Evolutionary conservation across 306 rosid genomes (phyloP).

Genomic region (Fagus crenata): DNA sequence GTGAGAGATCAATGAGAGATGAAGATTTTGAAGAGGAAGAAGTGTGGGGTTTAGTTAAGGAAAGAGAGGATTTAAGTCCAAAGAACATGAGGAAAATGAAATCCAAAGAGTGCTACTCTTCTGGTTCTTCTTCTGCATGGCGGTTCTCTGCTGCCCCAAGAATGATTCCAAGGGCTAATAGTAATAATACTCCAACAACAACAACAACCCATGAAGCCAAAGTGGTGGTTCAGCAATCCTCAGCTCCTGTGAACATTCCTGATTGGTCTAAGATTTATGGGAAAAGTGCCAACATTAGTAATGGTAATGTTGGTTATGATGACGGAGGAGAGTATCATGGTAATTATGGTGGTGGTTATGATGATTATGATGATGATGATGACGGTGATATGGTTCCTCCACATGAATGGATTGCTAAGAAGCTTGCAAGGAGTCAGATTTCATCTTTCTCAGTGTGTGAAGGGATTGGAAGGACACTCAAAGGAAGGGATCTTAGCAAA

Average conservation of each 20-base stretch:
- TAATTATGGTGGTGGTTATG: conserved; percentile 18
- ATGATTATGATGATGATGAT: conserved; percentile 32
- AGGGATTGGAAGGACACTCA: conserved; percentile 85
- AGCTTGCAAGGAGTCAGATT: conserved; percentile 82
- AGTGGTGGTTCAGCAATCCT: conserved; percentile 45
- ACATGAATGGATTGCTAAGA: conserved; percentile 92
- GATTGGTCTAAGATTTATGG: conserved; percentile 93
- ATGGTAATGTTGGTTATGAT: conserved; percentile 18
- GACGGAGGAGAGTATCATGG: conserved; percentile 13
- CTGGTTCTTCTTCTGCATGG: conserved; percentile 59
- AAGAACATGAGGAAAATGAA: conserved; percentile 30
- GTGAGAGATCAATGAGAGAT: conserved; percentile 32
- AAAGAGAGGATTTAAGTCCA: conserved; percentile 33
- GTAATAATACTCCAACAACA: conserved; percentile 15
- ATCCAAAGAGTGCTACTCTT: conserved; percentile 24
- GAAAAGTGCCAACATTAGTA: conserved; percentile 25
- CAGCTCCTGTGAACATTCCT: conserved; percentile 74
- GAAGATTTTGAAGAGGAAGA: conserved; percentile 68
- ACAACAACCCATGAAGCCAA: conserved; percentile 31
- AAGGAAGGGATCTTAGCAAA: conserved; percentile 97
- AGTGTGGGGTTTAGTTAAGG: conserved; percentile 46
- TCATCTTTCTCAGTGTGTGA: conserved; percentile 92
- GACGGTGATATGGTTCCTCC: conserved; percentile 77
- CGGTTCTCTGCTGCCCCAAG: conserved; percentile 38
- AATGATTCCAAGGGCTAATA: conserved; percentile 49